Base-by-base conservation (phyloP, 768 basidiomycete species). In the Hydnomerulius pinastri region DNA sequence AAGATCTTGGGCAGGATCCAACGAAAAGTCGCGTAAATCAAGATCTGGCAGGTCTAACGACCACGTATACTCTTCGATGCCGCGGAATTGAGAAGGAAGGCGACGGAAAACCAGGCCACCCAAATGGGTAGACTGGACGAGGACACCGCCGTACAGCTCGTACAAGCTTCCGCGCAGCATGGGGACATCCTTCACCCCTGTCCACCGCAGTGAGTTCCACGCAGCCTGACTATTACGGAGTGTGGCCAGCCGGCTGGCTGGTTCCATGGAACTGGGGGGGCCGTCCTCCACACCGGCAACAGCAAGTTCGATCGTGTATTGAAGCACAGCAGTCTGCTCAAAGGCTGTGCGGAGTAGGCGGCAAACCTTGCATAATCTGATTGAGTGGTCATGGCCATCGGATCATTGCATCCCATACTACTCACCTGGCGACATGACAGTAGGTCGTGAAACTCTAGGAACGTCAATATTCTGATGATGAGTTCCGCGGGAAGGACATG, bases 1-100 rank as follows among this genome's bases (percentile, higher is more conserved):
- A 27, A 89, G 72, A 61, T 87, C 80, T 58, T 86, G 85, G 20
- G 80, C 75, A 15, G 83, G 81, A 60, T 88, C 86, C 71, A 89
- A 77, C 6, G 72, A 73, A 54, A 84, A 83, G 56, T 85, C 83
- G n/a, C 78, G 74, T 11, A 83, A 57, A 13, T 52, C 29, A 29
- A 78, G 54, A 4, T 68, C 68, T 47, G 71, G 28, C 9, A 62
- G 57, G 18, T 68, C 60, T 15, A 79, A 50, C 5, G 63, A 61
- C 82, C 83, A 84, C 13, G 65, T 57, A 30, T 67, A 68, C 41
- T 74, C 71, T 43, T 74, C 57, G 50, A 84, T 80, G n/a, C 62
- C 68, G 20, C 80, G 76, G 41, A 69, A 63, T 23, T 59, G 58
- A 8, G 82, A 83, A 15, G 82, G 79, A 10, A 85, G 71, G 43